Evolutionary conservation across 768 basidiomycete species (phyloP), one percentile per base, ranked within the genome.

Genomic region (Rossbeevera mucosa): DNA sequence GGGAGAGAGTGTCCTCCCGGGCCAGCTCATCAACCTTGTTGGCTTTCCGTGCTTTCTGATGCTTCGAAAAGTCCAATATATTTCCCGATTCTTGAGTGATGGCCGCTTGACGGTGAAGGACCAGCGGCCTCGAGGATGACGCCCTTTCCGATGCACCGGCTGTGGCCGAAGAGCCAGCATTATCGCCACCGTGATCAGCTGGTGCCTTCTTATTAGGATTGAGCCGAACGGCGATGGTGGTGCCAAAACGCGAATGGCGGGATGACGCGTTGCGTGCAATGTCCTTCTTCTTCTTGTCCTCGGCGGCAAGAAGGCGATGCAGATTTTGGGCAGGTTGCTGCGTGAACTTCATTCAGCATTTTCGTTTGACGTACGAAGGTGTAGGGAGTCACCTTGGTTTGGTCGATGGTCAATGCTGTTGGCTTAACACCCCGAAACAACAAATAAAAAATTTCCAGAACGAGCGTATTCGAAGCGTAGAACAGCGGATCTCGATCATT

Each of bases 201-300:
- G 28, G 59, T 28, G 31, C 62, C 48, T 71, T 75, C 67, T 80
- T 82, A 56, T 77, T 79, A 13, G 83, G 67, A 53, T 85, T 87
- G 40, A 88, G 74, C 56, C 77, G 81, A 48, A 99, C 86, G 20
- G 87, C 74, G 57, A 98, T 86, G 8, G 94, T 98, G 2, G 96
- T 98, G 1, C 96, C 96, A 69, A 99, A 99, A 44, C 94, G 84
- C 22, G 93, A 92, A 71, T 99, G 96, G 28, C 96, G 81, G 20
- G 92, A 89, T 47, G 84, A 71, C 5, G 80, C 73, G 44, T 76
- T 72, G 44, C 81, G 77, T 0, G 80, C 75, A 22, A 79, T 65
- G 49, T 81, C 76, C 29, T 77, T 76, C 54, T 83, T 85, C 38
- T 74, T 75, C 51, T 78, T 80, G 55, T 82, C 82, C 72, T 99